Evolutionary conservation across 768 basidiomycete species (phyloP).

Genomic region (Pholiota molesta): DNA sequence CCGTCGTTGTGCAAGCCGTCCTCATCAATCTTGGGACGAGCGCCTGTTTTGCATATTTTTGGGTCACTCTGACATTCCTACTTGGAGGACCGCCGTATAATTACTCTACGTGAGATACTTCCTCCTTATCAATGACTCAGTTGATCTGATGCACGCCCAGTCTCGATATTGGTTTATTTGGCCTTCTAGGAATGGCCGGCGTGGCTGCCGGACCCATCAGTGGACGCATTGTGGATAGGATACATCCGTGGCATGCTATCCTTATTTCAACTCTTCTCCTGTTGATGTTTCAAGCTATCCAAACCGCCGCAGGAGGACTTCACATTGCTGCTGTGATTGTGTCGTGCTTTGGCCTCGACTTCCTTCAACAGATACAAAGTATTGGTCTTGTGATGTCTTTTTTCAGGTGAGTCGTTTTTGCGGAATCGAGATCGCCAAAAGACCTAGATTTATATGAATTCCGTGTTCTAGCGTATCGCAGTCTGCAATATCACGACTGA

Average conservation of each 20-base stretch:
- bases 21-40: slow-evolving; percentile 65
- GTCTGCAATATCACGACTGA: slow-evolving; percentile 59
- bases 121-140: not conserved
- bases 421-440: not conserved
- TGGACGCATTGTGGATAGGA: slow-evolving; percentile 59
- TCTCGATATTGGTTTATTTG: slow-evolving; percentile 61
- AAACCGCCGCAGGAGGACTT: slow-evolving; percentile 59
- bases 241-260: slow-evolving; percentile 68
- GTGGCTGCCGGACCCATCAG: slow-evolving; percentile 60
- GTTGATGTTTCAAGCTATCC: slow-evolving; percentile 54
- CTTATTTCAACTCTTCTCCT: slow-evolving; percentile 48
- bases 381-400: slow-evolving; percentile 57
- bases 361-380: slow-evolving; percentile 63
- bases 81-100: slow-evolving; percentile 74
- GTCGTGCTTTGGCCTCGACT: slow-evolving; percentile 61
- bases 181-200: slow-evolving; percentile 60
- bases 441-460: not conserved
- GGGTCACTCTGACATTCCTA: slow-evolving; percentile 83
- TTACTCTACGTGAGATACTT: slow-evolving; percentile 62
- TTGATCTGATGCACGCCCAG: slow-evolving; percentile 15
- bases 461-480: slow-evolving; percentile 25
- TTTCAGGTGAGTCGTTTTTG: slow-evolving; percentile 3
- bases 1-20: slow-evolving; percentile 67
- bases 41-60: slow-evolving; percentile 60
- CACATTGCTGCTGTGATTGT: slow-evolving; percentile 63